phyloP scores from a whole-genome alignment of 352 stramenopile genomes.

The Phytophthora citricola region DNA sequence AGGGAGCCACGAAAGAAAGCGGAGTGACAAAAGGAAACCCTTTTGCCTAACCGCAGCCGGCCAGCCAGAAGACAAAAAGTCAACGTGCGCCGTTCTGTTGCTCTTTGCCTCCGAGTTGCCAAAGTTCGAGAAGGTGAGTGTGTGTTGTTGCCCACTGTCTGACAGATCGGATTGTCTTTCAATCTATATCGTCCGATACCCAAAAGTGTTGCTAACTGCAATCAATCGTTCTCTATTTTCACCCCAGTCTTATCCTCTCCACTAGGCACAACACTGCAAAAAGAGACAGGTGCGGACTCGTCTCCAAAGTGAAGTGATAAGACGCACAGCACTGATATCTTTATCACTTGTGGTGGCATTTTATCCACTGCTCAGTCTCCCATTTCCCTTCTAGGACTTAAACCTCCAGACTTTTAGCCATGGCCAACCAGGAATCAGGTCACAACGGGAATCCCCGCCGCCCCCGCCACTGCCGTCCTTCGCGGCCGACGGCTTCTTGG shows the following conservation, averaged over 20 bases:
- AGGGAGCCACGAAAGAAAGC: conserved; percentile 8
- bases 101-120: conserved; percentile 1
- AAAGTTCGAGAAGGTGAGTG: neutral
- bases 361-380: conserved; percentile 22
- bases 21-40: conserved; percentile 23
- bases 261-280: conserved; percentile 6
- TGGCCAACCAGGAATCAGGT: conserved; percentile 23
- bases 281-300: conserved; percentile 37
- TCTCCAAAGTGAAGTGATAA: conserved; percentile 17
- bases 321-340: conserved; percentile 23
- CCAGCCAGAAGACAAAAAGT: neutral
- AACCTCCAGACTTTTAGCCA: conserved; percentile 12
- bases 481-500: conserved; percentile 37
- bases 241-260: conserved; percentile 15
- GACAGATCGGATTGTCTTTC: conserved; percentile 19
- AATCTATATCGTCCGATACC: conserved; percentile 3
- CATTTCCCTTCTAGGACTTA: conserved; percentile 24
- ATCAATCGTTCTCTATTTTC: conserved; percentile 20
- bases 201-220: conserved; percentile 9
- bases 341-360: neutral
- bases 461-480: conserved; percentile 39
- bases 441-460: conserved; percentile 24
- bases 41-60: conserved; percentile 23
- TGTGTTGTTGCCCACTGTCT: neutral
- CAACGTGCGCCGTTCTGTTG: conserved; percentile 8